These are phyloP conservation scores for Mortierella sp. DNA, from an alignment of 371 early-diverging fungal genomes.

Conservation along the genomic window DNA sequence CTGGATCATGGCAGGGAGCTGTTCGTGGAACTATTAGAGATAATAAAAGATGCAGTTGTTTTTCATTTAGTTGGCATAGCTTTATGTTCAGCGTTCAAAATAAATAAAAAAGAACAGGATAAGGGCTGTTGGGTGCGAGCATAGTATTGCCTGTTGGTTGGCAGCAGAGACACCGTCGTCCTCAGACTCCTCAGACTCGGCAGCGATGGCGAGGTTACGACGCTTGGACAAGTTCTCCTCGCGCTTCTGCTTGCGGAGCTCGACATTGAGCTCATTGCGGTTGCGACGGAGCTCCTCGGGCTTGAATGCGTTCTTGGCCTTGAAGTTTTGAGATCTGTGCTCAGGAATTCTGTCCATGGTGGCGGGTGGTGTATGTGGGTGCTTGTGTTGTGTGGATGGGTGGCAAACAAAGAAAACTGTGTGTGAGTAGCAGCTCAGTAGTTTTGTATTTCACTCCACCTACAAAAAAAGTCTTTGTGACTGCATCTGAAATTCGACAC, in stretches of 20 bases:
- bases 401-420: neutral
- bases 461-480: neutral
- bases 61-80: neutral
- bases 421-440: neutral
- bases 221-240: constrained; percentile 95
- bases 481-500: neutral
- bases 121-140: too few species aligned
- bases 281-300: constrained; percentile 94
- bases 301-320: constrained; percentile 88
- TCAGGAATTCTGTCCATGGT: constrained; percentile 69
- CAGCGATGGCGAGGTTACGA: constrained; percentile 80
- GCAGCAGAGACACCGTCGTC: constrained; percentile 73
- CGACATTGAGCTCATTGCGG: constrained; percentile 93
- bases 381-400: neutral
- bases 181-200: constrained; percentile 82
- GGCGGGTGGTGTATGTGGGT: neutral
- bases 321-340: constrained; percentile 81
- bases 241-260: constrained; percentile 96
- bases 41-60: neutral
- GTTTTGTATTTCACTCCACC: neutral
- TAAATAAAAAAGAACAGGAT: too few species aligned
- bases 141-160: constrained; percentile 69
- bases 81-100: too few species aligned
- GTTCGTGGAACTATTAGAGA: constrained; percentile 65
- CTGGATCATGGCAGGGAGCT: constrained; percentile 82